phyloP scores from a whole-genome alignment of 306 rosid species.

The Astragalus membranaceus region DNA sequence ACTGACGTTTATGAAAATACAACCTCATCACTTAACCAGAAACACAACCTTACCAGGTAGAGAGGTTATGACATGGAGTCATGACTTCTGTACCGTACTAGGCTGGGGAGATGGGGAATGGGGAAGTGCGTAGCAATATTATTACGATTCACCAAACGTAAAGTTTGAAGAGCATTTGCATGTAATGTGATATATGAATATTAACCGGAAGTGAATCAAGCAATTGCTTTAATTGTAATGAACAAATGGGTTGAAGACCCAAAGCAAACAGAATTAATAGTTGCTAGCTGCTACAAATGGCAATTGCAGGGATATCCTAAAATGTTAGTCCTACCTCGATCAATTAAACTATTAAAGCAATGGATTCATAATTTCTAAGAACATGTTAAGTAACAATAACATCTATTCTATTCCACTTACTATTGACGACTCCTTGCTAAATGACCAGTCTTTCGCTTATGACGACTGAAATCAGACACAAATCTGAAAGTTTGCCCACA shows the following conservation, averaged over 20 bases:
- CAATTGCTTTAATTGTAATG: slow-evolving; percentile 64
- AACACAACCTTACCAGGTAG: too few species aligned
- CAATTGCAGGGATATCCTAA: slow-evolving; percentile 70
- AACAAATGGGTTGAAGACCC: slow-evolving; percentile 56
- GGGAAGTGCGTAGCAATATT: background rate
- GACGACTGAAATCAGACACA: slow-evolving; percentile 97
- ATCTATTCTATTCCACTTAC: slow-evolving; percentile 25
- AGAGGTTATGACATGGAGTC: too few species aligned
- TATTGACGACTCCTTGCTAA: slow-evolving; percentile 52
- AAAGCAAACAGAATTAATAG: slow-evolving; percentile 51
- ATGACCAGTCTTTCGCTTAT: slow-evolving; percentile 98
- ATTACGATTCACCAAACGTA: slow-evolving; percentile 1
- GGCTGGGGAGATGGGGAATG: background rate
- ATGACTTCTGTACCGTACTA: background rate
- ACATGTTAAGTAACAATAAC: slow-evolving; percentile 45
- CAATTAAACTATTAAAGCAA: slow-evolving; percentile 52
- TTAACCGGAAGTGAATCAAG: slow-evolving; percentile 38
- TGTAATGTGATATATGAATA: background rate
- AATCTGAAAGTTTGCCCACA: slow-evolving; percentile 96
- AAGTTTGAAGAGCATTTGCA: slow-evolving; percentile 30
- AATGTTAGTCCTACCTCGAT: slow-evolving; percentile 58
- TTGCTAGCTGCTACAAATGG: slow-evolving; percentile 36
- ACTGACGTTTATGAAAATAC: too few species aligned
- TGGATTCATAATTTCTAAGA: slow-evolving; percentile 33
- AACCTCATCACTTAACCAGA: too few species aligned